Evolutionary conservation across 2,329 filamentous ascomycete genomes (phyloP).

Genomic region (Ilyonectria mors-panacis): DNA sequence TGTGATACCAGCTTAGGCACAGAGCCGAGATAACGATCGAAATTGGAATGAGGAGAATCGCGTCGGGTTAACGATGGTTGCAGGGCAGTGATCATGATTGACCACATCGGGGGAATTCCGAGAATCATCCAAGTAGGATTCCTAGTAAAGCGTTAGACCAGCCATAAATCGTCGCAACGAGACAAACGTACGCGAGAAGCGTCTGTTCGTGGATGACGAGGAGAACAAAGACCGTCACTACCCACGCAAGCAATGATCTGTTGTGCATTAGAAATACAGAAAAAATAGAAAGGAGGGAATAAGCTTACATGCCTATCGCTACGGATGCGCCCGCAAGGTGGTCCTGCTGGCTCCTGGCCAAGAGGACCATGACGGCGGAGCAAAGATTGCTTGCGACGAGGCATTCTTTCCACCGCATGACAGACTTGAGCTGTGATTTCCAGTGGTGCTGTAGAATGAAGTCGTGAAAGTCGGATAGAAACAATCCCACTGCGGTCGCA

Average conservation of each 20-base stretch:
- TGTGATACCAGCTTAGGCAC: not conserved
- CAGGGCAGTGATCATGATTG: not conserved
- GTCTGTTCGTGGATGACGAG: not conserved
- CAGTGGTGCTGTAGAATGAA: too few relatives aligned
- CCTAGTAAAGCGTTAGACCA: not conserved
- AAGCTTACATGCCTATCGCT: not conserved
- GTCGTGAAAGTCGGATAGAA: too few relatives aligned
- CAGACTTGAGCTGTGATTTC: not conserved
- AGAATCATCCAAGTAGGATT: not conserved
- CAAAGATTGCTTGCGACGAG: not conserved
- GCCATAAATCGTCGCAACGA: not conserved
- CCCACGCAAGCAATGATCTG: not conserved
- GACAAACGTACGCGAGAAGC: not conserved
- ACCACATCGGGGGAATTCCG: not conserved
- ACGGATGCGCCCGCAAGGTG: not conserved
- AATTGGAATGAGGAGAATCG: not conserved
- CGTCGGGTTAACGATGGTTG: not conserved
- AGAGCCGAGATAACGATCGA: not conserved
- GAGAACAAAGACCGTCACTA: not conserved
- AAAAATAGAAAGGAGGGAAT: not conserved
- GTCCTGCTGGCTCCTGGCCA: not conserved
- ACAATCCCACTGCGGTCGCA: not conserved
- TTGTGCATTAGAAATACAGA: not conserved
- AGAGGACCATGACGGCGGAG: not conserved
- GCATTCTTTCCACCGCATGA: not conserved